A percentile compares a stretch with the other conserved stretches of the same genome.
phyloP scores from a whole-genome alignment of 257 asterid genomes.

The Nicotiana knightiana region DNA sequence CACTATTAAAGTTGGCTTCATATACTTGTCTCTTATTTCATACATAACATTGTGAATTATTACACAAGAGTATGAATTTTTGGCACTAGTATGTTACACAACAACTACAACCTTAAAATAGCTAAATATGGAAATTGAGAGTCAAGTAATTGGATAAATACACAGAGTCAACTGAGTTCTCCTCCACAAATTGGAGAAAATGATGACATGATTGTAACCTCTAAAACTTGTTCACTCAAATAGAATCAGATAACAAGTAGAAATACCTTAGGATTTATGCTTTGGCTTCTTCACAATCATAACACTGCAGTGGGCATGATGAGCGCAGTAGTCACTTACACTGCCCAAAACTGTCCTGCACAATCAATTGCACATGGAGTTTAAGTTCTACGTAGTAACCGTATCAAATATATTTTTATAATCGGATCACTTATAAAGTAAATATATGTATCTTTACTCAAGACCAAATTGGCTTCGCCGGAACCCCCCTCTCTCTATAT shows the following conservation, averaged over 20 bases:
- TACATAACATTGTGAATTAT: not conserved
- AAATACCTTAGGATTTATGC: not conserved
- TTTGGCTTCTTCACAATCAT: slow-evolving; percentile 7
- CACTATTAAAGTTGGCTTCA: not conserved
- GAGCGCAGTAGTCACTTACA: slow-evolving; percentile 3
- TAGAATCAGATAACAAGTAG: not conserved
- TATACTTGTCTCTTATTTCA: not conserved
- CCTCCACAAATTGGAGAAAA: not conserved
- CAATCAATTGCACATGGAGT: not conserved
- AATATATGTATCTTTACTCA: not conserved
- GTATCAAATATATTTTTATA: no score
- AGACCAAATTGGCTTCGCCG: no score
- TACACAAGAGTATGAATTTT: not conserved
- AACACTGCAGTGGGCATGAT: slow-evolving; percentile 11
- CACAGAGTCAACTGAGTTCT: not conserved
- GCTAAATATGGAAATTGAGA: not conserved
- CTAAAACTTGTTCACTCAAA: not conserved
- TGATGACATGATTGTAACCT: not conserved
- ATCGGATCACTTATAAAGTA: not conserved
- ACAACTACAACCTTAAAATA: not conserved
- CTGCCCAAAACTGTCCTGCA: slow-evolving; percentile 7
- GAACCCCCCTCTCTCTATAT: no score
- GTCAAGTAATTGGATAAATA: not conserved
- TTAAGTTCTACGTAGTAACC: not conserved
- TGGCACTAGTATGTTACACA: not conserved